Evolutionary conservation across 441 rosid genomes (phyloP).

Genomic region (Brassica balearica): DNA sequence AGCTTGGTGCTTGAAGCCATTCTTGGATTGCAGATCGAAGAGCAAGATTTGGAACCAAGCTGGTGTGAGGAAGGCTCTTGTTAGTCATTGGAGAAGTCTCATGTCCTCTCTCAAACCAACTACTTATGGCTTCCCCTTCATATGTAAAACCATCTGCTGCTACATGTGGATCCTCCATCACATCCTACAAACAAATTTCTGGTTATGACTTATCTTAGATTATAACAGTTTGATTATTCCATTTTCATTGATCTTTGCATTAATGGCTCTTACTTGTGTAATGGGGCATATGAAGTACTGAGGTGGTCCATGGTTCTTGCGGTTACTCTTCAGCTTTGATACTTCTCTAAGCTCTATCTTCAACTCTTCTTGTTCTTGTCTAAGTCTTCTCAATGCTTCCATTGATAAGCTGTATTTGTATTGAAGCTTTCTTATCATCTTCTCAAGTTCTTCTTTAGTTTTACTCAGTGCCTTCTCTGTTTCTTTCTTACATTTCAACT

Average conservation of each 20-base stretch:
- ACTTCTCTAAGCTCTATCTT: constrained; percentile 74
- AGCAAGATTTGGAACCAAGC: constrained; percentile 78
- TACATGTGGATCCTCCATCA: constrained; percentile 88
- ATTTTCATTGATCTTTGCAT: constrained; percentile 22
- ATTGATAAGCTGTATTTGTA: constrained; percentile 68
- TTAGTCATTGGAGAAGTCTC: constrained; percentile 84
- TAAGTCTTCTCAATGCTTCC: constrained; percentile 60
- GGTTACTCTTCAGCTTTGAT: constrained; percentile 67
- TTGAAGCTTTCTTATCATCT: constrained; percentile 62
- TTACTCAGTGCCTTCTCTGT: constrained; percentile 57
- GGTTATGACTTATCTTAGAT: not conserved
- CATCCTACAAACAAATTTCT: constrained; percentile 59
- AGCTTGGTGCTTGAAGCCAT: constrained; percentile 50
- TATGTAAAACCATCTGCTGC: constrained; percentile 91
- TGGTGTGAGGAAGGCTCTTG: constrained; percentile 53
- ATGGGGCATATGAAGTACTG: constrained; percentile 82
- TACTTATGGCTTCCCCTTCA: constrained; percentile 78
- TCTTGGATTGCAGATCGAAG: constrained; percentile 85
- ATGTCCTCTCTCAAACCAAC: constrained; percentile 83
- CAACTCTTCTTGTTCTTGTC: constrained; percentile 67
- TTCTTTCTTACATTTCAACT: constrained; percentile 62
- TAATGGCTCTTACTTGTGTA: constrained; percentile 51
- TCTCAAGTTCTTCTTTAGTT: constrained; percentile 54
- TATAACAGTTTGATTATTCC: not conserved
- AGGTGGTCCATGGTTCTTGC: constrained; percentile 31